Conservation (phyloP, 768 basidiomycete genomes). For the Candolleomyces aberdarensis region DNA sequence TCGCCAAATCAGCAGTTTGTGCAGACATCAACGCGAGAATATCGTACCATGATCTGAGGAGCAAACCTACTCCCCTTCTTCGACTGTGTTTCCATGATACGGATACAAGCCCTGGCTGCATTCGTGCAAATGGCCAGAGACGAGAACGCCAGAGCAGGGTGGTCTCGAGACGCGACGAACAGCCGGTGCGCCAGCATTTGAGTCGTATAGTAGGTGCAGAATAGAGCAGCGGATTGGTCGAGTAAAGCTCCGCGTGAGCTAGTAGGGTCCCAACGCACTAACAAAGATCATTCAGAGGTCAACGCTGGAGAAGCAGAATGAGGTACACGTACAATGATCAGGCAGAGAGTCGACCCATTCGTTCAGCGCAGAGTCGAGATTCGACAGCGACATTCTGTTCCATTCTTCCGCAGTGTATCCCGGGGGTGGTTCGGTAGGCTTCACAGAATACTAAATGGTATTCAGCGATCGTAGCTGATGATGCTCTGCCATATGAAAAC, state of each 20-base stretch:
- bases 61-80: conserved; percentile 12
- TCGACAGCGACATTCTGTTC: conserved; percentile 29
- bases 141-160: conserved; percentile 42
- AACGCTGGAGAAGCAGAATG: not conserved
- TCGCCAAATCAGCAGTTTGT: not conserved
- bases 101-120: conserved; percentile 69
- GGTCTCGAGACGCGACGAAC: conserved; percentile 57
- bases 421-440: conserved; percentile 40
- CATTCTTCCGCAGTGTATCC: not conserved
- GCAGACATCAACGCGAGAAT: not conserved
- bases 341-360: conserved; percentile 62
- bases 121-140: conserved; percentile 71
- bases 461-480: not conserved
- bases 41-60: not conserved
- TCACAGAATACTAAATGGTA: conserved; percentile 45
- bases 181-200: conserved; percentile 71
- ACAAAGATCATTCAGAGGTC: not conserved
- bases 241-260: conserved; percentile 32
- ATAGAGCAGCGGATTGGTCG: conserved; percentile 51
- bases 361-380: conserved; percentile 59
- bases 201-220: conserved; percentile 41
- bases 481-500: conserved; percentile 12
- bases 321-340: conserved; percentile 40
- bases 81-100: conserved; percentile 55
- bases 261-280: conserved; percentile 39